Conservation (phyloP, 1,284 basidiomycete genomes). For the Ganoderma boninense region DNA sequence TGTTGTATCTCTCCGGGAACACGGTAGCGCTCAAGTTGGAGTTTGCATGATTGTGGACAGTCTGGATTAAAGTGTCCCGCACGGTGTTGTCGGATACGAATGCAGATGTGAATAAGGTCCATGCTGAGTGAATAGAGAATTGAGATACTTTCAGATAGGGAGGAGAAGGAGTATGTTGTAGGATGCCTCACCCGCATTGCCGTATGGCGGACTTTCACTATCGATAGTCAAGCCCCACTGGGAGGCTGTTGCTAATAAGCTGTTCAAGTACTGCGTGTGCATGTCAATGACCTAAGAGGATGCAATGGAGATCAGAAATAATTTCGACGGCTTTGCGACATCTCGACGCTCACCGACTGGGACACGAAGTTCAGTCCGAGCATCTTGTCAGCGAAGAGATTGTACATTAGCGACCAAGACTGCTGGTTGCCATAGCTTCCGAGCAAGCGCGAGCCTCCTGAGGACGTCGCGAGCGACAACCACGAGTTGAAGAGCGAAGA, state of each 20-base stretch:
- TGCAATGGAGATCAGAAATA: no score
- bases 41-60: constrained; percentile 33
- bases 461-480: constrained; percentile 46
- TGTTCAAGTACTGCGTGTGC: constrained; percentile 24
- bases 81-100: constrained; percentile 31
- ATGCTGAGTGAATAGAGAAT: constrained; percentile 25
- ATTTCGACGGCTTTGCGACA: not conserved
- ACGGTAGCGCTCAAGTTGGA: constrained; percentile 33
- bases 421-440: constrained; percentile 52
- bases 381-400: constrained; percentile 70
- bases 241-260: constrained; percentile 14
- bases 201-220: constrained; percentile 16
- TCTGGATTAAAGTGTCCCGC: constrained; percentile 33
- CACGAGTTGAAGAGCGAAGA: constrained; percentile 34
- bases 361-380: constrained; percentile 43
- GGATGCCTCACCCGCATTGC: constrained; percentile 25
- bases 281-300: constrained; percentile 8
- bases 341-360: constrained; percentile 29
- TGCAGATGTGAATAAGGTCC: constrained; percentile 38
- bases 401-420: constrained; percentile 71
- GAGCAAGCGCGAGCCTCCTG: constrained; percentile 43
- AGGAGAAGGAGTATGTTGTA: constrained; percentile 7
- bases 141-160: no score
- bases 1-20: constrained; percentile 32
- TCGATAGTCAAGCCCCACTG: constrained; percentile 31